phyloP scores from a whole-genome alignment of 345 rosid species.

The Carallia pectinifolia region DNA sequence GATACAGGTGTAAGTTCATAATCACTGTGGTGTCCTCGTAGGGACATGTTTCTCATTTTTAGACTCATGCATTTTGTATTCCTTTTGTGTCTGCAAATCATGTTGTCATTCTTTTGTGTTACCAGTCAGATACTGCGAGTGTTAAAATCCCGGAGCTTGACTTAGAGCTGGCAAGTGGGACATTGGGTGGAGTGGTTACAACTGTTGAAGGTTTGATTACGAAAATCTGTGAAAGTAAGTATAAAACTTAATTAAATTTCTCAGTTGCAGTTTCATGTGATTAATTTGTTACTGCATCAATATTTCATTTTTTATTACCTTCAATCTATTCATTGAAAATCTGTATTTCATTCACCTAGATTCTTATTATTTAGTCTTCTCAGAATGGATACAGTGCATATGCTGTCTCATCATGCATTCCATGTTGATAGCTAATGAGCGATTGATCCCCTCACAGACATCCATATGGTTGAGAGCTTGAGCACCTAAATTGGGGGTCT shows the following conservation, averaged over 20 bases:
- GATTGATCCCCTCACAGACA: too few species aligned
- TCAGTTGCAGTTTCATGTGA: neutral
- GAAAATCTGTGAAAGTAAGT: slow-evolving; percentile 93
- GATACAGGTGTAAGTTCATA: too few species aligned
- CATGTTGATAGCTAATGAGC: too few species aligned
- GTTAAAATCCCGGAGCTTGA: slow-evolving; percentile 82
- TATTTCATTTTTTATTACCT: neutral
- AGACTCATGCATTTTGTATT: neutral
- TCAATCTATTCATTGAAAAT: neutral
- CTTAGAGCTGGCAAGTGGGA: slow-evolving; percentile 80
- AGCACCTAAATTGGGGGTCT: too few species aligned
- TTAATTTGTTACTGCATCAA: neutral
- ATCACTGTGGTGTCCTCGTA: too few species aligned
- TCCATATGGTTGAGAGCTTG: too few species aligned
- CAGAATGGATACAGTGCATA: too few species aligned
- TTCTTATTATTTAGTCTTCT: too few species aligned
- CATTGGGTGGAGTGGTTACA: slow-evolving; percentile 86
- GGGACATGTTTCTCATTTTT: too few species aligned
- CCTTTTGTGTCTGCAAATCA: neutral
- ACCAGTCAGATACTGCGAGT: slow-evolving; percentile 86
- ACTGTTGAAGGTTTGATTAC: slow-evolving; percentile 92
- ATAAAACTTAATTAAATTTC: slow-evolving; percentile 12
- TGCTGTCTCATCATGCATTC: too few species aligned
- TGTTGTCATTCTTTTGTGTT: slow-evolving; percentile 9
- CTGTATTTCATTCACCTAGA: neutral